Conservation (phyloP, 1,284 basidiomycete genomes). For the Ustilago cynodontis region DNA sequence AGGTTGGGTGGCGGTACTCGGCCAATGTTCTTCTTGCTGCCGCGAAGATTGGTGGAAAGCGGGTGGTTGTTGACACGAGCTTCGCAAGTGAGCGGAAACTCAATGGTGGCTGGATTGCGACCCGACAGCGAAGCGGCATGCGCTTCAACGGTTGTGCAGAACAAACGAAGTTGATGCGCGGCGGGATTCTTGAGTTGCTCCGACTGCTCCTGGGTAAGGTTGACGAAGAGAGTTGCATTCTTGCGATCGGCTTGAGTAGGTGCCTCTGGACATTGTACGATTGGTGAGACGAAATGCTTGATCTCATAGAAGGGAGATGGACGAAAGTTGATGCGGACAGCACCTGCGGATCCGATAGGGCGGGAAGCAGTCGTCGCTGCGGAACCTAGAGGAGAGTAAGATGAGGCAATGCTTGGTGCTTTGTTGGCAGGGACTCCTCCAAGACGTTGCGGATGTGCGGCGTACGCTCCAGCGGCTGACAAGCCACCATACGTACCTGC, state of each 20-base stretch:
- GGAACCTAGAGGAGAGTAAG: slow-evolving; percentile 24
- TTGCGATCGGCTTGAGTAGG: slow-evolving; percentile 52
- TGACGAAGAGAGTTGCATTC: slow-evolving; percentile 45
- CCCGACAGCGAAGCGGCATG: slow-evolving; percentile 52
- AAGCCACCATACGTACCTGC: slow-evolving; percentile 42
- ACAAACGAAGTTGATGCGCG: slow-evolving; percentile 53
- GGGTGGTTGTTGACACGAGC: slow-evolving; percentile 55
- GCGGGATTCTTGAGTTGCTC: slow-evolving; percentile 33
- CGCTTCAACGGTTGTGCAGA: slow-evolving; percentile 59
- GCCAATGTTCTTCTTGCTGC: slow-evolving; percentile 63
- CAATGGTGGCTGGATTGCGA: slow-evolving; percentile 48
- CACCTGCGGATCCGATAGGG: slow-evolving; percentile 24
- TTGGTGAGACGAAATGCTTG: slow-evolving; percentile 51
- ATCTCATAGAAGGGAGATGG: slow-evolving; percentile 64
- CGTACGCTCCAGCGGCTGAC: slow-evolving; percentile 30
- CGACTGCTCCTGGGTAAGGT: slow-evolving; percentile 39
- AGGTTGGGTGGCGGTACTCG: slow-evolving; percentile 66
- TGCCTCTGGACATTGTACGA: slow-evolving; percentile 56
- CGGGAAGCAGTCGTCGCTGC: slow-evolving; percentile 13
- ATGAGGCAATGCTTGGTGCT: slow-evolving; percentile 31
- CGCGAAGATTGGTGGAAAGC: slow-evolving; percentile 57
- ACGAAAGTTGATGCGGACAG: slow-evolving; percentile 50
- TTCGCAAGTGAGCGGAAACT: slow-evolving; percentile 65
- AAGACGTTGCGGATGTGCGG: slow-evolving; percentile 25
- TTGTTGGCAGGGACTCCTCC: slow-evolving; percentile 36